Conservation (phyloP, 768 basidiomycete genomes). For the Mycena capillaripes region DNA sequence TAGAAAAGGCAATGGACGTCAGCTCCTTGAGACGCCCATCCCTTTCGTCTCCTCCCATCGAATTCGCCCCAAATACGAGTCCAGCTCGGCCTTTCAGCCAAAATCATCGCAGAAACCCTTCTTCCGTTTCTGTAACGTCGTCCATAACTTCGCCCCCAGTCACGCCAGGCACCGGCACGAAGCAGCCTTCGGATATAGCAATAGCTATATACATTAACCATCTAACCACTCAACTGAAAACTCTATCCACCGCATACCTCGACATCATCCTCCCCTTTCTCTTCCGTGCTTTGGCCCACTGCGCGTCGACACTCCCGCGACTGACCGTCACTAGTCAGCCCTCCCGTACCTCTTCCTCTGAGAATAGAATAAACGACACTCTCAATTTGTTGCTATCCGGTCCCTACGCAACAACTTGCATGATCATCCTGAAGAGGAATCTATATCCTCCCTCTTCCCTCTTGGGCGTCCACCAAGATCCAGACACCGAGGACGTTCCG, state of each 20-base stretch:
- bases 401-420: constrained; percentile 75
- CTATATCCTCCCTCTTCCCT: constrained; percentile 61
- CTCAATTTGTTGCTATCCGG: constrained; percentile 72
- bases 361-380: constrained; percentile 70
- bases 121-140: constrained; percentile 68
- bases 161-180: constrained; percentile 46
- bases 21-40: constrained; percentile 23
- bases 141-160: constrained; percentile 48
- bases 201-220: constrained; percentile 75
- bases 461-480: constrained; percentile 19
- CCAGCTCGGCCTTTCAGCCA: constrained; percentile 43
- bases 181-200: constrained; percentile 74
- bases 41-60: constrained; percentile 52
- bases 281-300: constrained; percentile 78
- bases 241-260: constrained; percentile 68
- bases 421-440: constrained; percentile 71
- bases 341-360: constrained; percentile 53
- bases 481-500: constrained; percentile 26
- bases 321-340: constrained; percentile 66
- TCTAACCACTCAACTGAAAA: constrained; percentile 72
- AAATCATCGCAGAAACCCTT: constrained; percentile 71
- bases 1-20: constrained; percentile 52
- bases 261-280: constrained; percentile 75
- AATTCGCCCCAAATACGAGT: constrained; percentile 46
- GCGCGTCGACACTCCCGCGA: constrained; percentile 76